These are phyloP conservation scores for Euphorbia tirucalli DNA, from an alignment of 345 rosid species.

Conservation along the genomic window DNA sequence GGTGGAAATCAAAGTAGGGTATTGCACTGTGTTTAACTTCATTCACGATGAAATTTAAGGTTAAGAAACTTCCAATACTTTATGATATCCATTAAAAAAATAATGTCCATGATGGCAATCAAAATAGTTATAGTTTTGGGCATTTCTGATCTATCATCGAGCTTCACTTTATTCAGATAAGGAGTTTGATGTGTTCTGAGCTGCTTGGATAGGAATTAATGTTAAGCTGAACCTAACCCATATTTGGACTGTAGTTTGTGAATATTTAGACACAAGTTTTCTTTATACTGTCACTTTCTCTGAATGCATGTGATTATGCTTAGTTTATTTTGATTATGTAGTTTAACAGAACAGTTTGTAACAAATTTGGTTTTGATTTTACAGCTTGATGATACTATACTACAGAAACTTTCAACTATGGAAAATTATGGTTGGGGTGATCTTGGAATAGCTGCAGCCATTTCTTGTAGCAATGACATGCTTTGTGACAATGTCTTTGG, in stretches of 20 bases:
- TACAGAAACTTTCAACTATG: slow-evolving; percentile 44
- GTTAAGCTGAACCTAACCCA: neutral
- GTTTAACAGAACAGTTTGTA: neutral
- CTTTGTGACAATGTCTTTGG: slow-evolving; percentile 54
- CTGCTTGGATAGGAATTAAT: neutral
- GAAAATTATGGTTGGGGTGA: slow-evolving; percentile 87
- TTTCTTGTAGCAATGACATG: slow-evolving; percentile 39
- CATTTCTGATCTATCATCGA: no score
- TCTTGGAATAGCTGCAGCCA: slow-evolving; percentile 32
- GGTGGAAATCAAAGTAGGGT: no score
- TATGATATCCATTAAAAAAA: neutral
- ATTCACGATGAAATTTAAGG: neutral
- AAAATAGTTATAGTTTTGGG: no score
- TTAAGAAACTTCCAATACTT: neutral
- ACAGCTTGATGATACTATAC: slow-evolving; percentile 40
- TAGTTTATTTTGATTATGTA: neutral
- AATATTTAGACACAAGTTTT: neutral
- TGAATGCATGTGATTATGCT: neutral
- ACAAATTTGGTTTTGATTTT: slow-evolving; percentile 15
- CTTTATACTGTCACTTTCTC: neutral
- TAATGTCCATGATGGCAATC: no score
- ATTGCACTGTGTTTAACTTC: no score
- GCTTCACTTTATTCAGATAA: neutral
- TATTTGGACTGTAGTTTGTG: neutral
- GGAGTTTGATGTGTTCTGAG: neutral